These are phyloP conservation scores for Colletotrichum limetticola DNA, from an alignment of 2,329 filamentous ascomycete species.

Conservation along the genomic window DNA sequence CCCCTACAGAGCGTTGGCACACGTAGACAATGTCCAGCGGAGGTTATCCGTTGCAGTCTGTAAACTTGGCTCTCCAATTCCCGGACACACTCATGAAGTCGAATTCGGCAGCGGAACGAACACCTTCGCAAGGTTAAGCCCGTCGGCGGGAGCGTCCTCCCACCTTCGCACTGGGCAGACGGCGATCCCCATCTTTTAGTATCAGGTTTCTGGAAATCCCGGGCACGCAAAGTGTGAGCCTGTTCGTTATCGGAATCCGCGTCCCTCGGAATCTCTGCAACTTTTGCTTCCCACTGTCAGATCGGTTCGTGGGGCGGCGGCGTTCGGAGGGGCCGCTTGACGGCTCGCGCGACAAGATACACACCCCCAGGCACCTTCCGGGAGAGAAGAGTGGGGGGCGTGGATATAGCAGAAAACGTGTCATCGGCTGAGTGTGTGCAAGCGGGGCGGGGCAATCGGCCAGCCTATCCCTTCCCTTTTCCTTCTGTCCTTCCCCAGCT, in stretches of 20 bases:
- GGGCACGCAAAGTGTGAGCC: background rate
- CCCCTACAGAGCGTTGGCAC: too few species aligned
- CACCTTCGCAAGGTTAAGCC: background rate
- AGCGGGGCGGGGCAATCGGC: slow-evolving; percentile 17
- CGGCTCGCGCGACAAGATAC: background rate
- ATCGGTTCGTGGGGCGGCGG: slow-evolving; percentile 17
- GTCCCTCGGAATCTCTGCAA: background rate
- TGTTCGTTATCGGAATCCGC: slow-evolving; percentile 17
- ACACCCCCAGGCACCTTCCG: background rate
- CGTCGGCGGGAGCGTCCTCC: background rate
- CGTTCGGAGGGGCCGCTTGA: slow-evolving; percentile 20
- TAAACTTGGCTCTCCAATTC: background rate
- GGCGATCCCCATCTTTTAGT: slow-evolving; percentile 13
- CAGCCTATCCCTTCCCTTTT: background rate
- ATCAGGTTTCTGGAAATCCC: slow-evolving; percentile 8
- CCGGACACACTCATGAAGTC: background rate
- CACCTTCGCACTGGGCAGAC: slow-evolving; percentile 4
- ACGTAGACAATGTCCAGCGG: background rate
- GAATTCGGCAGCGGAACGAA: background rate
- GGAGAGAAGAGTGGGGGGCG: background rate
- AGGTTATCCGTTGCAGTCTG: background rate
- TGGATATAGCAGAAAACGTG: slow-evolving; percentile 3
- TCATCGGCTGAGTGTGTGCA: slow-evolving; percentile 1
- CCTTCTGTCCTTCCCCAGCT: slow-evolving; percentile 13
- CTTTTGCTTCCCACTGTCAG: slow-evolving; percentile 3